These are phyloP conservation scores for Epichloe elymi DNA, from an alignment of 2,329 filamentous ascomycete genomes.

Conservation along the genomic window DNA sequence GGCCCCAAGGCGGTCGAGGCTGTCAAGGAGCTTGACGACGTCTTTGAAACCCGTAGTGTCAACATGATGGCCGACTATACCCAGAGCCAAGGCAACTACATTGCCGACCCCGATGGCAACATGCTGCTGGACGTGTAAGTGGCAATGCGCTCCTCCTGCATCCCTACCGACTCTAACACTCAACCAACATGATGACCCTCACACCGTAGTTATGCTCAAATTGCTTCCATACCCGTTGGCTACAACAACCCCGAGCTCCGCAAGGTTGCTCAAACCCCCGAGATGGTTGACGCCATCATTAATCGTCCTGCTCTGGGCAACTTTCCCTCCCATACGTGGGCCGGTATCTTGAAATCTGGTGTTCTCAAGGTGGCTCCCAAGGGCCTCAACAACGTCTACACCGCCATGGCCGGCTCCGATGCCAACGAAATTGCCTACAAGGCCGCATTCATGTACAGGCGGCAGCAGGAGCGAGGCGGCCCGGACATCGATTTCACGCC, in stretches of 20 bases:
- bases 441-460: slow-evolving; percentile 87
- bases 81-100: slow-evolving; percentile 69
- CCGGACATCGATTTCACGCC: slow-evolving; percentile 64
- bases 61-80: slow-evolving; percentile 73
- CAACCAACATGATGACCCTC: not conserved
- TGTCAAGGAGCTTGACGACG: slow-evolving; percentile 57
- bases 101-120: slow-evolving; percentile 60
- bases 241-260: slow-evolving; percentile 79
- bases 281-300: slow-evolving; percentile 71
- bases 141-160: not conserved
- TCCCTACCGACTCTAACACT: not conserved
- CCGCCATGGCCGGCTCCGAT: slow-evolving; percentile 76
- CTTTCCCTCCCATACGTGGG: slow-evolving; percentile 81
- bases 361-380: slow-evolving; percentile 72
- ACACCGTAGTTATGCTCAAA: slow-evolving; percentile 60
- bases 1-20: slow-evolving; percentile 61
- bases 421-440: slow-evolving; percentile 94
- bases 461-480: slow-evolving; percentile 69
- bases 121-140: slow-evolving; percentile 57
- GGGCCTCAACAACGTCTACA: slow-evolving; percentile 81
- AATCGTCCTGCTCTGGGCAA: slow-evolving; percentile 84
- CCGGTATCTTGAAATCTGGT: slow-evolving; percentile 62
- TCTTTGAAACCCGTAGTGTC: slow-evolving; percentile 76
- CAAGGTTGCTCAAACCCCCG: slow-evolving; percentile 56
- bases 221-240: slow-evolving; percentile 81